Base-by-base conservation (phyloP, 495 filamentous ascomycete species). In the Aspergillus sparsus region DNA sequence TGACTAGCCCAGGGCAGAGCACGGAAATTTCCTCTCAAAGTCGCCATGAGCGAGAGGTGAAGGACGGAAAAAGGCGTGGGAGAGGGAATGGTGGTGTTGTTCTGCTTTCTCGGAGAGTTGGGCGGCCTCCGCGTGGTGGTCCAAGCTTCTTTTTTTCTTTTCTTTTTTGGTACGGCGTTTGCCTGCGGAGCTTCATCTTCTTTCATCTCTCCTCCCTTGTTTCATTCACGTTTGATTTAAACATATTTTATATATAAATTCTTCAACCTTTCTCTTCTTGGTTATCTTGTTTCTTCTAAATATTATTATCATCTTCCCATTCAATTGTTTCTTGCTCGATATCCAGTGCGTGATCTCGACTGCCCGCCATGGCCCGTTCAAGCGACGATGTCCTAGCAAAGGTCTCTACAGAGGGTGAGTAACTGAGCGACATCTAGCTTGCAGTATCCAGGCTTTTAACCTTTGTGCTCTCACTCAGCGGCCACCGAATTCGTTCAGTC, bases 401-500 rank as follows among this genome's bases (percentile, higher is more conserved):
- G 55, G 73, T 80, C 55, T 83, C 80, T 18, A 80, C 79, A 8
- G 78, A 82, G 41, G 80, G 80, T 83, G 63, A 50, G 55, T 31
- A 7, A 7, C 6, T 36, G n/a, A 11, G 7, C n/a, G 32, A 39
- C 9, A 31, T 54, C 12, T 55, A 32, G 21, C 10, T 49, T 16
- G 42, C 41, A 31, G 31, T n/a, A 33, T 31, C 12, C 6, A 10
- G 54, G 27, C 21, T 7, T 53, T 62, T 69, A 54, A 67, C 39
- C 11, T 46, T 41, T 21, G 1, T 13, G 27, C 32, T 31, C 53
- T 10, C 18, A 34, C 11, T 60, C 41, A 83, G 81, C 79, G 45
- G 79, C 83, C 15, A 77, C 72, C 57, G 73, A 76, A 32, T 83
- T 86, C 55, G 73, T 84, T 39, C 73, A 82, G 16, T 71, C 75